Conservation (phyloP, 805 yeast genomes). For the Candida tibetensis region DNA sequence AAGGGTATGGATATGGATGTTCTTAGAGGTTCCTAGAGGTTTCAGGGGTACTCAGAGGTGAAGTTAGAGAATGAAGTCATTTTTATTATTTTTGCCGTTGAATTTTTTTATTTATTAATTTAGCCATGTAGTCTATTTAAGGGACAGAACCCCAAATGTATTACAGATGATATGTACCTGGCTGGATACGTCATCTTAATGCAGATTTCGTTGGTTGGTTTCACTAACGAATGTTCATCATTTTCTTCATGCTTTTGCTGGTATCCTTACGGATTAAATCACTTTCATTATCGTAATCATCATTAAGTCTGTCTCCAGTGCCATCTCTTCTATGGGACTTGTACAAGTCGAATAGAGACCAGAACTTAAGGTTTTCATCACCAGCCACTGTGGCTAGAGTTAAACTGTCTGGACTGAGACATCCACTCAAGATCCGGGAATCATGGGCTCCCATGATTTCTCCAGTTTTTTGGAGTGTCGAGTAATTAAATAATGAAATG, state of each 20-base stretch:
- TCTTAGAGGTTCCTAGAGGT: no score
- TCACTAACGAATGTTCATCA: slow-evolving; percentile 27
- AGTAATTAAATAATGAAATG: slow-evolving; percentile 80
- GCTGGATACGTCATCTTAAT: no score
- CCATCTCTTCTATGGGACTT: slow-evolving; percentile 22
- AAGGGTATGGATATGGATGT: no score
- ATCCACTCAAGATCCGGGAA: slow-evolving; percentile 77
- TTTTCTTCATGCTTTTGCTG: slow-evolving; percentile 21
- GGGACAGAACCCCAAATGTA: no score
- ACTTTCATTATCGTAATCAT: slow-evolving; percentile 14
- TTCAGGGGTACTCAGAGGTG: no score
- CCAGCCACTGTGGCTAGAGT: slow-evolving; percentile 94
- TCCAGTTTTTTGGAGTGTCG: slow-evolving; percentile 81
- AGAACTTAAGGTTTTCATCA: slow-evolving; percentile 93
- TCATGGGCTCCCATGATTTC: slow-evolving; percentile 87
- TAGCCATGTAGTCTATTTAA: no score
- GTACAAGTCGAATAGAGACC: slow-evolving; percentile 75
- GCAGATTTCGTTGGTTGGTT: no score
- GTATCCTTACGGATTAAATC: slow-evolving; percentile 10
- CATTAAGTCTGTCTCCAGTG: slow-evolving; percentile 13
- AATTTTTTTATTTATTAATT: no score
- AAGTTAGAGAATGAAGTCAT: no score
- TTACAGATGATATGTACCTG: no score
- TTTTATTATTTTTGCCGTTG: no score
- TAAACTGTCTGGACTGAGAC: slow-evolving; percentile 85